Conservation (phyloP, 2,329 filamentous ascomycete genomes). For the Leptographium procerum region DNA sequence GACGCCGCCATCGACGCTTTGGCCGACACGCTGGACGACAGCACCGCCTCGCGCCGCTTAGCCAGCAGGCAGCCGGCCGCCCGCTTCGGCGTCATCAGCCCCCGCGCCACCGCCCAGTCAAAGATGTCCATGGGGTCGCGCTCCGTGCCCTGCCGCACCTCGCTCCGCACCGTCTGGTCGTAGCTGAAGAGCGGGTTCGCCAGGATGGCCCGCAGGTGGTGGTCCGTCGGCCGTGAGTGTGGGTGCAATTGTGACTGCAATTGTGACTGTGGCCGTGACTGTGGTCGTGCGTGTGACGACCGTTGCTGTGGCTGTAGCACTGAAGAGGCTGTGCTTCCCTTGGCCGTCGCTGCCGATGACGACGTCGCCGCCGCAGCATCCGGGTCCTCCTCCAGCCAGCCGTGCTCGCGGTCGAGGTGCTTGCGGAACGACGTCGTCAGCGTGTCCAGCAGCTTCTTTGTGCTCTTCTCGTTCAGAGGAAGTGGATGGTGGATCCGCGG, state of each 20-base stretch:
- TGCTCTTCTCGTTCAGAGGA: slow-evolving; percentile 36
- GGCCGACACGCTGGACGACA: slow-evolving; percentile 21
- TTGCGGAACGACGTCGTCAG: slow-evolving; percentile 46
- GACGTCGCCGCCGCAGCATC: not conserved
- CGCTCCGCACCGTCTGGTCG: slow-evolving; percentile 19
- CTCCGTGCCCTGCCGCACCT: slow-evolving; percentile 8
- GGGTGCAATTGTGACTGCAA: not conserved
- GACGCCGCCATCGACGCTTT: slow-evolving; percentile 26
- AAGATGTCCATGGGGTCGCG: slow-evolving; percentile 43
- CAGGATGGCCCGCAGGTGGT: slow-evolving; percentile 45
- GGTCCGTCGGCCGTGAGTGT: slow-evolving; percentile 28
- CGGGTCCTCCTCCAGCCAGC: slow-evolving; percentile 25
- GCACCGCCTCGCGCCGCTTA: slow-evolving; percentile 29
- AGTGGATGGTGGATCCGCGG: slow-evolving; percentile 40
- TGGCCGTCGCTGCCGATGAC: not conserved
- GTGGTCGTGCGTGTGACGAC: too few species aligned
- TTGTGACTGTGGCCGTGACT: not conserved
- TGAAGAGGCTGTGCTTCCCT: too few species aligned
- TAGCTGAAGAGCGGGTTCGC: slow-evolving; percentile 43
- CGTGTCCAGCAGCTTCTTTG: slow-evolving; percentile 42
- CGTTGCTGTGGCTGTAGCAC: too few species aligned
- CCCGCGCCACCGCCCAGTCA: slow-evolving; percentile 40
- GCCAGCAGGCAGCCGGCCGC: slow-evolving; percentile 43
- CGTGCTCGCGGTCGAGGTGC: slow-evolving; percentile 47
- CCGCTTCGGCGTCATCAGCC: slow-evolving; percentile 42